Evolutionary conservation across 257 asterid species (phyloP).

Genomic region (Lavandula angustifolia): DNA sequence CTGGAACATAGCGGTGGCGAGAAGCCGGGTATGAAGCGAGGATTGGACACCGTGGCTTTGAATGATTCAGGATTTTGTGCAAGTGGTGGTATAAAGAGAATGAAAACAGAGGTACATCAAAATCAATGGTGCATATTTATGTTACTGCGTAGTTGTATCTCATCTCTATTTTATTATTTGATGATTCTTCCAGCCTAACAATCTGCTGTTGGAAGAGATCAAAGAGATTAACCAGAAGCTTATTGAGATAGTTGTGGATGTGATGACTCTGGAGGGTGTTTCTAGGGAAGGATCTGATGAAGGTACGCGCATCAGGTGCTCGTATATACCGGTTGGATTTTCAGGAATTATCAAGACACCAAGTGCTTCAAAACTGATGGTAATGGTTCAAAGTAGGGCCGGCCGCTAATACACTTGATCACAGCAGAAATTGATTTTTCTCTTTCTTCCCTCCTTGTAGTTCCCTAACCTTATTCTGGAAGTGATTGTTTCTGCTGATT

Average conservation of each 20-base stretch:
- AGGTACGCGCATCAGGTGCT: slow-evolving; percentile 40
- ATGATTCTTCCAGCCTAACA: slow-evolving; percentile 35
- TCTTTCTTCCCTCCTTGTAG: slow-evolving; percentile 39
- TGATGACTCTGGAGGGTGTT: slow-evolving; percentile 35
- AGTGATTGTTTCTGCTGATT: slow-evolving; percentile 42
- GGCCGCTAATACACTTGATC: background rate
- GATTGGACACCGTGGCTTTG: slow-evolving; percentile 13
- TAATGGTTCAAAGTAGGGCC: slow-evolving; percentile 23
- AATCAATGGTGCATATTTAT: background rate
- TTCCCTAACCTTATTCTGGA: slow-evolving; percentile 45
- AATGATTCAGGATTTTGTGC: slow-evolving; percentile 23
- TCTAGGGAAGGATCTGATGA: slow-evolving; percentile 24
- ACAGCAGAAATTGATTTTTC: background rate
- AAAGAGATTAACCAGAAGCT: slow-evolving; percentile 45
- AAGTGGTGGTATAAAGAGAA: slow-evolving; percentile 29
- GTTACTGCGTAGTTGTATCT: background rate
- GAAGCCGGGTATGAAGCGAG: slow-evolving; percentile 34
- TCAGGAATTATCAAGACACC: slow-evolving; percentile 23
- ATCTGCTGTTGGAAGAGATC: slow-evolving; percentile 48
- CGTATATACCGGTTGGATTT: slow-evolving; percentile 43
- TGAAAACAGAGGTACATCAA: slow-evolving; percentile 37
- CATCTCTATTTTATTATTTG: background rate
- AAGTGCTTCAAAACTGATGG: slow-evolving; percentile 34
- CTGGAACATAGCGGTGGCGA: background rate
- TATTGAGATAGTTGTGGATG: slow-evolving; percentile 49